These are phyloP conservation scores for Naegleria lovaniensis DNA, from an alignment of 208 protist species.

Conservation along the genomic window DNA sequence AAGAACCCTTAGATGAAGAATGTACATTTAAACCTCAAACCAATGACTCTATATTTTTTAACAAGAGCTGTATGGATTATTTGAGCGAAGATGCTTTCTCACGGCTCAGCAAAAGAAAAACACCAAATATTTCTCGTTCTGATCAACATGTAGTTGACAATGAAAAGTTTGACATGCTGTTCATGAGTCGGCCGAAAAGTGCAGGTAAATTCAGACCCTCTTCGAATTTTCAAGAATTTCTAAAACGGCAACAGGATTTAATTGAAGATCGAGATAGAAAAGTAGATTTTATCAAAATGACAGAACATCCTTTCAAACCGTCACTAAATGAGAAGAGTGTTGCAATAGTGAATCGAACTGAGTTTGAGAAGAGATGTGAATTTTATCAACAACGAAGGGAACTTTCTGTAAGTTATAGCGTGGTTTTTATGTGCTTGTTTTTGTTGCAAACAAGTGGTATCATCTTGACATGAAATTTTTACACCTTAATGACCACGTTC, in stretches of 20 bases:
- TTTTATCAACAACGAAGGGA: not conserved
- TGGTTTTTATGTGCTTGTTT: not conserved
- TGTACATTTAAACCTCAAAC: constrained; percentile 26
- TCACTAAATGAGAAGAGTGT: not conserved
- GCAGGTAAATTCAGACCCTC: not conserved
- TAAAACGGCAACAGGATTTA: constrained; percentile 19
- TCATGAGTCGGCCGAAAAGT: not conserved
- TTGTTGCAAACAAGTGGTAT: too few species aligned
- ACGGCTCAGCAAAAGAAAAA: not conserved
- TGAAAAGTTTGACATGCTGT: too few species aligned
- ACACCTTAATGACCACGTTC: too few species aligned
- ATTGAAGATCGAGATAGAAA: not conserved
- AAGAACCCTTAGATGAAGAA: not conserved
- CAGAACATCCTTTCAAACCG: not conserved
- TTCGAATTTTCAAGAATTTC: not conserved
- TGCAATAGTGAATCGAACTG: not conserved
- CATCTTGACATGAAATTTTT: too few species aligned
- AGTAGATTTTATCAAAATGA: not conserved
- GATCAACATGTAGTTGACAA: too few species aligned
- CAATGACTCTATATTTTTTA: not conserved
- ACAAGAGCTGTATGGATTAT: not conserved
- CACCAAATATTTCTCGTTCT: not conserved
- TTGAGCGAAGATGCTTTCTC: not conserved
- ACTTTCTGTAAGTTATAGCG: not conserved
- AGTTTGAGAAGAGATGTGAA: not conserved